Conservation (phyloP, 2,329 filamentous ascomycete species). For the Scolecobasidium constrictum region DNA sequence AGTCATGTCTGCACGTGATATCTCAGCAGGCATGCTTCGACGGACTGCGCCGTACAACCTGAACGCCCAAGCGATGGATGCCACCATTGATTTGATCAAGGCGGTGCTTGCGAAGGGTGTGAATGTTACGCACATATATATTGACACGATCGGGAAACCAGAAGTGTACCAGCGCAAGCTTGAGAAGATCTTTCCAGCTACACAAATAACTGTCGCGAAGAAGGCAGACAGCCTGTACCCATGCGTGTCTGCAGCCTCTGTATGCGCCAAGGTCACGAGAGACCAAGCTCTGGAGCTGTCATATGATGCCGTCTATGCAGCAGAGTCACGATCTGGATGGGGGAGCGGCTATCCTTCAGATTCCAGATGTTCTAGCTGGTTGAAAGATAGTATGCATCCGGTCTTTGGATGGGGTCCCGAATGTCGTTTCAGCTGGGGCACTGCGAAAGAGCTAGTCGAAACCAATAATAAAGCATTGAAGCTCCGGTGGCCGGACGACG, state of each 20-base stretch:
- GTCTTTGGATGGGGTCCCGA: constrained; percentile 93
- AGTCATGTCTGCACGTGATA: constrained; percentile 73
- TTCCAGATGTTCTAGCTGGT: constrained; percentile 66
- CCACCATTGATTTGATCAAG: constrained; percentile 72
- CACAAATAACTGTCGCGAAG: constrained; percentile 38
- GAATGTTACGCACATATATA: constrained; percentile 80
- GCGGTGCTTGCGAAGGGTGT: constrained; percentile 68
- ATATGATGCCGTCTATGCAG: constrained; percentile 43
- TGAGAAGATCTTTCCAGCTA: constrained; percentile 69
- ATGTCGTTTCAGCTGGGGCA: constrained; percentile 92
- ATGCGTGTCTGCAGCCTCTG: constrained; percentile 83
- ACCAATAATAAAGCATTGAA: constrained; percentile 50
- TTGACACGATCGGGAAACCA: constrained; percentile 86
- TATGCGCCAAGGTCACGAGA: constrained; percentile 91
- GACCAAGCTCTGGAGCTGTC: constrained; percentile 80
- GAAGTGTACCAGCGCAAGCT: constrained; percentile 74
- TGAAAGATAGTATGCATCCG: constrained; percentile 79
- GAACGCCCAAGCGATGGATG: constrained; percentile 91
- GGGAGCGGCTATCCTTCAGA: constrained; percentile 93
- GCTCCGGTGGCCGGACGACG: constrained; percentile 74
- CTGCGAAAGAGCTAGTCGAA: constrained; percentile 86
- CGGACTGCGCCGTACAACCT: constrained; percentile 64
- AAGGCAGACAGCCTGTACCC: constrained; percentile 92
- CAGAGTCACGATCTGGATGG: constrained; percentile 42
- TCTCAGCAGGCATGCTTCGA: constrained; percentile 66